Conservation (phyloP, 352 stramenopile genomes). For the Globisporangium cylindrosporum region DNA sequence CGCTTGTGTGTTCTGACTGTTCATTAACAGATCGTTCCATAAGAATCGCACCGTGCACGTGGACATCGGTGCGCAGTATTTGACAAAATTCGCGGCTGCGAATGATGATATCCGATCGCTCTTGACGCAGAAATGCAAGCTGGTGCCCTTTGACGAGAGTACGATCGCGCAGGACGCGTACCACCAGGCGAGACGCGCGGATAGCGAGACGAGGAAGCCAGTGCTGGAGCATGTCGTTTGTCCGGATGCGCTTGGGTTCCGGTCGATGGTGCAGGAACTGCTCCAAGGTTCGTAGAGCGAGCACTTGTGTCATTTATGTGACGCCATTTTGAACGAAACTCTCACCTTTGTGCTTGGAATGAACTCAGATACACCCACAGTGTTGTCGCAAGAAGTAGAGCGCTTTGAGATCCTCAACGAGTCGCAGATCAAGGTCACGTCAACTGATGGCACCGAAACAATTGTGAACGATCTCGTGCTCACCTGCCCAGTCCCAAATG, state of each 20-base stretch:
- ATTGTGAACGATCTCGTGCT: conserved; percentile 69
- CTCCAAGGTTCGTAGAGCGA: conserved; percentile 25
- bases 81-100: conserved; percentile 41
- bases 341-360: not conserved
- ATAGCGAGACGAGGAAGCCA: conserved; percentile 11
- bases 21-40: conserved; percentile 36
- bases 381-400: conserved; percentile 42
- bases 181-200: conserved; percentile 18
- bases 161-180: conserved; percentile 50
- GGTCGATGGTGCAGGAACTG: conserved; percentile 49
- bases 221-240: conserved; percentile 40
- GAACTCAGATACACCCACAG: conserved; percentile 33
- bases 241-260: conserved; percentile 42
- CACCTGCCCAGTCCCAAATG: conserved; percentile 61
- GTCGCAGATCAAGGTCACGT: conserved; percentile 42
- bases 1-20: not conserved
- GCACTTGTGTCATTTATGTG: not conserved
- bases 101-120: conserved; percentile 59
- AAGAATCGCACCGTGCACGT: conserved; percentile 56
- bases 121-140: conserved; percentile 24
- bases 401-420: conserved; percentile 55
- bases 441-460: conserved; percentile 37
- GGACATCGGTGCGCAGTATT: conserved; percentile 70
- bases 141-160: conserved; percentile 44
- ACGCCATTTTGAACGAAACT: not conserved